Evolutionary conservation across 2,329 filamentous ascomycete species (phyloP).

Genomic region (Arachnopeziza araneosa): DNA sequence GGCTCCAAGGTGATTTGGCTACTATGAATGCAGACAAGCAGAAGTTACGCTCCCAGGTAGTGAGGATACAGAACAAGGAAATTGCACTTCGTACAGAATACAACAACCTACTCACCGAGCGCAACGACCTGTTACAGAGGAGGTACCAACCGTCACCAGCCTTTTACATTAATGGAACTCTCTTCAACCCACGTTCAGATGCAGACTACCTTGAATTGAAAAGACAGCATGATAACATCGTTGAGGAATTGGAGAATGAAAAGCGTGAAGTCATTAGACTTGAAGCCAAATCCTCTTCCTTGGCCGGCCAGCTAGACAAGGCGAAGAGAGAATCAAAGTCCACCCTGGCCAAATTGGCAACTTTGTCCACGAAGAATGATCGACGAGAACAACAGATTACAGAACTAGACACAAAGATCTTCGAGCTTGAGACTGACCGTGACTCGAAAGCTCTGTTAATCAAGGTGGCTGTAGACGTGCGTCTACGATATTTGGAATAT

Average conservation of each 20-base stretch:
- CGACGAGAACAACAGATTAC: neutral
- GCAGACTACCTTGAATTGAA: neutral
- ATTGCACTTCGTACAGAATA: neutral
- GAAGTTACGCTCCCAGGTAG: neutral
- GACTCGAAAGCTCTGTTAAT: neutral
- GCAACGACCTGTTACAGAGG: too few species aligned
- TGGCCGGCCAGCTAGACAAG: neutral
- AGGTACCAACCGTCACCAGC: too few species aligned
- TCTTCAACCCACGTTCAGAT: too few species aligned
- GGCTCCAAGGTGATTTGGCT: neutral
- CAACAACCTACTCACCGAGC: neutral
- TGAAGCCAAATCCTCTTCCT: neutral
- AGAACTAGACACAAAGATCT: neutral
- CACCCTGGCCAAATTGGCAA: neutral
- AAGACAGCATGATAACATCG: neutral
- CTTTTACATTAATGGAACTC: too few species aligned
- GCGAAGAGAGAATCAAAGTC: neutral
- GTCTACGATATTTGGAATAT: conserved; percentile 1
- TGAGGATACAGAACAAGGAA: neutral
- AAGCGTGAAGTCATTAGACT: neutral
- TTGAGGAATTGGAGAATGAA: neutral
- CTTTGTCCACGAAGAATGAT: neutral
- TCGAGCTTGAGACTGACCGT: neutral
- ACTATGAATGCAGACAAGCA: neutral
- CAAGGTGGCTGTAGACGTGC: neutral